Conservation (phyloP, 305 asterid genomes). For the Fraxinus baroniana region DNA sequence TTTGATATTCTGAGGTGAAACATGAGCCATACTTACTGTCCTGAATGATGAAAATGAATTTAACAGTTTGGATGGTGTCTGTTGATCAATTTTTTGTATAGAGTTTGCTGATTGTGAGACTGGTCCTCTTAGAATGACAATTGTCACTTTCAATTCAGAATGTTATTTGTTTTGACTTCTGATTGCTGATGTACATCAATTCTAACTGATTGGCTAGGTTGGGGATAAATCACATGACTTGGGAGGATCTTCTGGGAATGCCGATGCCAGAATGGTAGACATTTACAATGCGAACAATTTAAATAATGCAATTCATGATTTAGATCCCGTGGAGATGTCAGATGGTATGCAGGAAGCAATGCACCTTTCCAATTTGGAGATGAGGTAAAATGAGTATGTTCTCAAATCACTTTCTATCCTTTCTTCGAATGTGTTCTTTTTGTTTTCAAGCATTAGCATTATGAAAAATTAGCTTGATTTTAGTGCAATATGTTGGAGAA, state of each 20-base stretch:
- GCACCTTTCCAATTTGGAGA: conserved; percentile 93
- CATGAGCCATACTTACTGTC: background rate
- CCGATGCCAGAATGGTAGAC: conserved; percentile 63
- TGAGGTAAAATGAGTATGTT: conserved; percentile 79
- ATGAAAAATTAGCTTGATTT: background rate
- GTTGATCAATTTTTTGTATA: background rate
- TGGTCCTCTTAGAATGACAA: conserved; percentile 1
- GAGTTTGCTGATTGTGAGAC: background rate
- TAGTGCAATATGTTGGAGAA: background rate
- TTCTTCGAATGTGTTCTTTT: background rate
- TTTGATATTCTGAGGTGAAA: background rate
- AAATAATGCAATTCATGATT: conserved; percentile 49
- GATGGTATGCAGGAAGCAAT: conserved; percentile 99
- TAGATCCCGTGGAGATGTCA: conserved; percentile 94
- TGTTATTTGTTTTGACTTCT: conserved; percentile 18
- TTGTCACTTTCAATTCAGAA: conserved; percentile 9
- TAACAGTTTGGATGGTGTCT: background rate
- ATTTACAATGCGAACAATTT: conserved; percentile 41
- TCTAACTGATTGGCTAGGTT: conserved; percentile 56
- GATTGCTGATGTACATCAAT: conserved; percentile 25
- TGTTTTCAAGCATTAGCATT: background rate
- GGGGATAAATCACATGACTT: conserved; percentile 64
- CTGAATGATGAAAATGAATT: background rate
- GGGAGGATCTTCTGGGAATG: conserved; percentile 70
- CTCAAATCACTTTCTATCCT: conserved; percentile 29